These are phyloP conservation scores for Alternaria consortialis DNA, from an alignment of 2,329 filamentous ascomycete genomes.

Conservation along the genomic window DNA sequence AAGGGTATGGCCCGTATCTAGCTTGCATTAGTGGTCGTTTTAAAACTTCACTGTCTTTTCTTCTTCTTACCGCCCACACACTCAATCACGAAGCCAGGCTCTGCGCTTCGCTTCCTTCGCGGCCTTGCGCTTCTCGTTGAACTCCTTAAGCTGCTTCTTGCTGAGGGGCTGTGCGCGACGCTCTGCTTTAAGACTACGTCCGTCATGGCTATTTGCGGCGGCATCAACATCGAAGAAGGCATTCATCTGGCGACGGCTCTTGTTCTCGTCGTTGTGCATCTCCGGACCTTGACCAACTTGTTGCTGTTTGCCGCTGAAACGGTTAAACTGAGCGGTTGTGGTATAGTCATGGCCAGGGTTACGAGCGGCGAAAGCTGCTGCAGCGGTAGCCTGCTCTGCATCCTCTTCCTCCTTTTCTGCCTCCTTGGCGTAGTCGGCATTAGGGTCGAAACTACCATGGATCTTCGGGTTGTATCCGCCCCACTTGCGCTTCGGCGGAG, in stretches of 20 bases:
- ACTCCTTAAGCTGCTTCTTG: conserved; percentile 87
- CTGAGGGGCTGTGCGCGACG: conserved; percentile 82
- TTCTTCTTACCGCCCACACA: conserved; percentile 41
- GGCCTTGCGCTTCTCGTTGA: conserved; percentile 86
- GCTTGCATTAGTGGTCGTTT: conserved; percentile 42
- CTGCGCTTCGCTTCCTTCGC: conserved; percentile 94
- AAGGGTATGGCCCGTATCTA: conserved; percentile 20
- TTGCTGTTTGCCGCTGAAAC: conserved; percentile 88
- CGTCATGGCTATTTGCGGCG: conserved; percentile 89
- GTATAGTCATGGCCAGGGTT: conserved; percentile 62
- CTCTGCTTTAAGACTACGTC: conserved; percentile 90
- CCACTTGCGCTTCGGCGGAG: conserved; percentile 54
- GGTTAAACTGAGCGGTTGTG: conserved; percentile 83
- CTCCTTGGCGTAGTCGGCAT: conserved; percentile 82
- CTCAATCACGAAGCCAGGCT: conserved; percentile 87
- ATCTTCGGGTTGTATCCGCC: conserved; percentile 95
- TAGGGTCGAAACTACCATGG: conserved; percentile 95
- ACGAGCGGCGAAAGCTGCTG: conserved; percentile 38
- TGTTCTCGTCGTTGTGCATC: conserved; percentile 85
- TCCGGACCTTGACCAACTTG: conserved; percentile 72
- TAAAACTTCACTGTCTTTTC: conserved; percentile 22
- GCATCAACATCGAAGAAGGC: conserved; percentile 96
- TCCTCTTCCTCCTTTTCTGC: conserved; percentile 54
- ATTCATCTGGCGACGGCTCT: conserved; percentile 86
- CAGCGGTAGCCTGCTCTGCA: conserved; percentile 36